Evolutionary conservation across 169 alveolate species (phyloP), one percentile per base, ranked within the genome.

Genomic region (Cryptosporidium sp.): DNA sequence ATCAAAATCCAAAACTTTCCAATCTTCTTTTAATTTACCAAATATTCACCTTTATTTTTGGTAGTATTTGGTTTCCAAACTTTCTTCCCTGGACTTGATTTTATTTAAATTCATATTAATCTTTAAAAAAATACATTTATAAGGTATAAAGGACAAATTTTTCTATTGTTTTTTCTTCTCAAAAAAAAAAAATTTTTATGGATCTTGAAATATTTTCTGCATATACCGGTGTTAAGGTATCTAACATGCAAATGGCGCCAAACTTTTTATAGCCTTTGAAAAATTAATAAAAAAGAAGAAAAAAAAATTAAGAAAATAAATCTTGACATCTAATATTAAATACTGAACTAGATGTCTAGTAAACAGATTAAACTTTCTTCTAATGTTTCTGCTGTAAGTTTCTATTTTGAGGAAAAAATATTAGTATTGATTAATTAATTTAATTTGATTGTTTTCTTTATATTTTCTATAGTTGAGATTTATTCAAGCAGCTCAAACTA

Each of bases 401-500:
- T 23, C 6, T 68, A 0, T 37, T 68, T 3, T 4, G 3, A 23
- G 56, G 1, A 48, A 31, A 31, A 14, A 14, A 48, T 14, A 16
- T 9, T 48, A 48, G 23, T 48, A 48, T 42, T 42, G 56, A 42
- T 6, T 42, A 2, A 14, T 42, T 3, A 16, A 12, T 70, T 31
- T 39, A 42, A 42, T 12, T 42, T 42, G 1, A 37, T 37, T 37
- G 2, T 5, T 53, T 16, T 62, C n/a, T 48, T n/a, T 48, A 2
- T 0, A 8, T 12, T 73, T 18, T 23, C 26, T 44, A 21, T 23
- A 80, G 89, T 65, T 80, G 75, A 80, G 89, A 29, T 80, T 80
- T 39, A 80, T 80, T 10, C 89, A 80, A 29, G 89, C 75, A n/a
- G 89, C 89, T 39, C 89, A 80, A 29, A 42, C 89, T 8, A 80